Conservation (phyloP, 768 basidiomycete genomes). For the Boletus tomentosulus region DNA sequence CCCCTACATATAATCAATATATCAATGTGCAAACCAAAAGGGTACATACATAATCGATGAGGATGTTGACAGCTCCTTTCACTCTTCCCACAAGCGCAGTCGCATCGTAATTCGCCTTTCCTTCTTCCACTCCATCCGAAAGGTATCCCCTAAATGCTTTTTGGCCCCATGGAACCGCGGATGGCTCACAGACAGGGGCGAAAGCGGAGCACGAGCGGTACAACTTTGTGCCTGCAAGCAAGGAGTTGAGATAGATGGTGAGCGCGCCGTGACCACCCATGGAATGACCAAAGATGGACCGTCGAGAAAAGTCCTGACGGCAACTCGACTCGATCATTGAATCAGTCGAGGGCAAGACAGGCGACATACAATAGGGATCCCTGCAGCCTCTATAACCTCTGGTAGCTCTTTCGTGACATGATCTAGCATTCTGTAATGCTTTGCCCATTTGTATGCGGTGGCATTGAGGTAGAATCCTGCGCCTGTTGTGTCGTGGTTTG, state of each 20-base stretch:
- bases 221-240: slow-evolving; percentile 45
- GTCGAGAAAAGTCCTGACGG: slow-evolving; percentile 69
- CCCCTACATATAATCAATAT: slow-evolving; percentile 45
- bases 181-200: slow-evolving; percentile 81
- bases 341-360: background rate
- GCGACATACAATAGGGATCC: slow-evolving; percentile 68
- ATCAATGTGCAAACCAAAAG: background rate
- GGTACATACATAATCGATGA: slow-evolving; percentile 78
- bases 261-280: slow-evolving; percentile 98
- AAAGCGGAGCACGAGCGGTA: slow-evolving; percentile 91
- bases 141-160: slow-evolving; percentile 91
- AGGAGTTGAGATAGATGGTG: slow-evolving; percentile 78
- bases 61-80: slow-evolving; percentile 65
- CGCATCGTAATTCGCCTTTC: slow-evolving; percentile 71
- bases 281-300: slow-evolving; percentile 92
- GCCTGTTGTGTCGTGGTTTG: slow-evolving; percentile 28
- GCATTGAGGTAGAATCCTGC: slow-evolving; percentile 98
- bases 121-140: slow-evolving; percentile 71
- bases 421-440: slow-evolving; percentile 86
- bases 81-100: slow-evolving; percentile 69
- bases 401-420: slow-evolving; percentile 85
- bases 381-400: slow-evolving; percentile 64
- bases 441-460: slow-evolving; percentile 65
- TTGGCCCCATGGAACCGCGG: slow-evolving; percentile 83
- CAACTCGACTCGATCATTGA: background rate